These are phyloP conservation scores for Colletotrichum sp. DNA, from an alignment of 2,329 filamentous ascomycete genomes.

Conservation along the genomic window DNA sequence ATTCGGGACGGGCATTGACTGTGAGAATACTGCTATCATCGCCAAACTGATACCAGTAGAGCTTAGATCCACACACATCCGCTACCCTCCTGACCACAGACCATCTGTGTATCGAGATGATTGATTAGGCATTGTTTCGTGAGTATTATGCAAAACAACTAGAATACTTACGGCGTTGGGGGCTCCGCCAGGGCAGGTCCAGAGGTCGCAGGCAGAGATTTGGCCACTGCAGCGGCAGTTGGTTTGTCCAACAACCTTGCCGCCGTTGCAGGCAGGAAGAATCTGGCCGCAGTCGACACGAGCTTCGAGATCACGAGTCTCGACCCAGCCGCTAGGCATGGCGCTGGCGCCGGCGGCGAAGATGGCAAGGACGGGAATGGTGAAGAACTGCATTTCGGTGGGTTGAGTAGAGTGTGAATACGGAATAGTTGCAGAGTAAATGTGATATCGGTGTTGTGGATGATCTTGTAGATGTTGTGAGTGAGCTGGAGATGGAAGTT, in stretches of 20 bases:
- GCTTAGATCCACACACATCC: background rate
- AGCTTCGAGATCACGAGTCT: background rate
- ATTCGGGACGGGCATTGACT: background rate
- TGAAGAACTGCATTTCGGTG: background rate
- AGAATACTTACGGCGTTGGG: slow-evolving; percentile 20
- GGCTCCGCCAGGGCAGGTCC: slow-evolving; percentile 20
- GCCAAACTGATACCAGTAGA: background rate
- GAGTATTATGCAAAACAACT: background rate
- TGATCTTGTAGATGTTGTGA: background rate
- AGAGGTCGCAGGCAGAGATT: slow-evolving; percentile 23
- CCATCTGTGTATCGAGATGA: background rate
- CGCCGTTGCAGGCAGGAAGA: slow-evolving; percentile 25
- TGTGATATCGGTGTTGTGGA: background rate
- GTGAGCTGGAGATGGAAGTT: background rate
- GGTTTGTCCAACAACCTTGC: slow-evolving; percentile 24
- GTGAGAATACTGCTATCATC: background rate
- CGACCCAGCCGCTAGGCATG: slow-evolving; percentile 15
- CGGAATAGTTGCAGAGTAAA: background rate
- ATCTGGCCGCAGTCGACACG: slow-evolving; percentile 20
- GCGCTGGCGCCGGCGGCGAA: slow-evolving; percentile 19
- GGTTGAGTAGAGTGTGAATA: background rate
- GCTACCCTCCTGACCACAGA: background rate
- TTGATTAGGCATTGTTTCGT: background rate
- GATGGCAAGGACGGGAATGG: background rate
- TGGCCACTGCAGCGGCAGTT: slow-evolving; percentile 28